Base-by-base conservation (phyloP, 371 early-diverging fungal genomes). In the Coemansia sp. region DNA sequence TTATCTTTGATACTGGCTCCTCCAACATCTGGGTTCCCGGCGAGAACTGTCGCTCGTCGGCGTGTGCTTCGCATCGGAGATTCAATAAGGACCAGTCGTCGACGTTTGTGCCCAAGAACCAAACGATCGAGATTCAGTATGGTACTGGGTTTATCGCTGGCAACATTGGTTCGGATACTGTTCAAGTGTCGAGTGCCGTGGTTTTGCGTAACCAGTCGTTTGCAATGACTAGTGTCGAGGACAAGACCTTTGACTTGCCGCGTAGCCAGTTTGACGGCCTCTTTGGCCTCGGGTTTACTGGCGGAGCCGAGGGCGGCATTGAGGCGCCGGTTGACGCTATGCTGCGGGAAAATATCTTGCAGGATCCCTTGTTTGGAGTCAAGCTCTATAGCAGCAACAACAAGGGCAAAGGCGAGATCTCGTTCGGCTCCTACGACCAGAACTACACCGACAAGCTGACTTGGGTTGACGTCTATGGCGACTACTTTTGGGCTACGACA, bases 21-120 rank as follows among this genome's bases (percentile, higher is more conserved):
- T 89, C 92, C 56, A 94, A 94, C 63, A 84, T 95, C 14, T 95
- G 97, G 97, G 95, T 98, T 9, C 97, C 97, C 5, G 93, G 94
- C 12, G 92, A 88, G n/a, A n/a, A n/a, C n/a, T n/a, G n/a, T n/a
- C n/a, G n/a, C n/a, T n/a, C n/a, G n/a, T n/a, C n/a, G 1, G 84
- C 86, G 42, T 97, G 97, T 80, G 77, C 67, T 24, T 92, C 94
- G 64, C 97, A 97, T 75, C 79, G 84, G 40, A 84, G 89, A 5
- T 96, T 85, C 78, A 87, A 90, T 55, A 43, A 69, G 24, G 81
- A 87, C 16, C 52, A 55, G 38, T 90, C 90, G 0, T 57, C 58
- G 4, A 87, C 92, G 1, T 93, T 81, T 72, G 75, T 67, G 37
- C 69, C 80, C 36, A 94, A 93, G 58, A 91, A 91, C 11, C 93